Conservation (phyloP, 257 asterid species). For the Capsicum baccatum region DNA sequence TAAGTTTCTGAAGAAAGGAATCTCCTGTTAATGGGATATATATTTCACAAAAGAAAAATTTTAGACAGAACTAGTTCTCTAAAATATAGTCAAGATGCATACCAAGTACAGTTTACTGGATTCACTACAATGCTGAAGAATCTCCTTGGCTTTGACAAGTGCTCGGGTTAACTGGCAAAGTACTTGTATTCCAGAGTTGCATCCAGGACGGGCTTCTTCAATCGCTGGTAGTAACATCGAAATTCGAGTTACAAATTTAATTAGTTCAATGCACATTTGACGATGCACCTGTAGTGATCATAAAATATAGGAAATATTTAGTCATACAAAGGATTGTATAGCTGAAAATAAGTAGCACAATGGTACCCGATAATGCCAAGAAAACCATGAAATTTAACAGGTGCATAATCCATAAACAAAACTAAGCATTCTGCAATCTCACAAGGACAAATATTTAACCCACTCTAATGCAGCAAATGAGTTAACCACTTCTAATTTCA, state of each 20-base stretch:
- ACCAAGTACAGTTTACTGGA: slow-evolving; percentile 95
- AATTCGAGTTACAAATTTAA: slow-evolving; percentile 47
- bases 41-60: not conserved
- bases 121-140: slow-evolving; percentile 71
- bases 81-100: slow-evolving; percentile 32
- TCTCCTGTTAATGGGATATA: not conserved
- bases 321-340: not conserved
- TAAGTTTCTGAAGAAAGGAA: slow-evolving; percentile 27
- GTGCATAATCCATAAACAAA: not conserved
- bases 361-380: not conserved
- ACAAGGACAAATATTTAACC: not conserved
- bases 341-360: not conserved
- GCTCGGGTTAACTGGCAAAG: slow-evolving; percentile 71
- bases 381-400: slow-evolving; percentile 7
- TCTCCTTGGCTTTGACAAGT: slow-evolving; percentile 63
- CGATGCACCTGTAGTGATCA: slow-evolving; percentile 68
- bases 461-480: slow-evolving; percentile 1
- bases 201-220: slow-evolving; percentile 84
- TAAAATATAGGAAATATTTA: not conserved
- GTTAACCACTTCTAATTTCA: not conserved
- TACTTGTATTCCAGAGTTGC: slow-evolving; percentile 79
- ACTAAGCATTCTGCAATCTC: not conserved
- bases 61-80: not conserved
- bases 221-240: slow-evolving; percentile 59
- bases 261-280: slow-evolving; percentile 70